Evolutionary conservation across 495 filamentous ascomycete species (phyloP).

Genomic region (Neurospora discreta): DNA sequence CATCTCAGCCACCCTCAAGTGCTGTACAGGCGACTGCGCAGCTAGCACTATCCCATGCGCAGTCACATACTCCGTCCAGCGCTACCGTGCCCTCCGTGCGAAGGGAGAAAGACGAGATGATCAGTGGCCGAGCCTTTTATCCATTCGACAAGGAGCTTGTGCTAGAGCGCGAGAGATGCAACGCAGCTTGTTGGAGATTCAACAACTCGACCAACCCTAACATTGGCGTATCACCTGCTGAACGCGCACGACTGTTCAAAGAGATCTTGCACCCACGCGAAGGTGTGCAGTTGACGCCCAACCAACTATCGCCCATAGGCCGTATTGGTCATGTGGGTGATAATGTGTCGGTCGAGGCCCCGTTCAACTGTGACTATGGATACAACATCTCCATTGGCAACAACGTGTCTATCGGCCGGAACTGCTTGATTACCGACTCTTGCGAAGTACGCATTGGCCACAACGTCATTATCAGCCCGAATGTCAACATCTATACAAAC

Average conservation of each 20-base stretch:
- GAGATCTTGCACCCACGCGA: slow-evolving; percentile 51
- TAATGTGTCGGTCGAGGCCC: slow-evolving; percentile 71
- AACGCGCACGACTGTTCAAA: slow-evolving; percentile 69
- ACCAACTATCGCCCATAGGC: slow-evolving; percentile 34
- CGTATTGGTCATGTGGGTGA: slow-evolving; percentile 58
- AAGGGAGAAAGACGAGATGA: slow-evolving; percentile 91
- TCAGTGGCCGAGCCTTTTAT: slow-evolving; percentile 67
- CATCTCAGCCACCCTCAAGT: slow-evolving; percentile 20
- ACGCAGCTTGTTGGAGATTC: slow-evolving; percentile 72
- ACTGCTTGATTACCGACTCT: slow-evolving; percentile 81
- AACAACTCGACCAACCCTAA: slow-evolving; percentile 80
- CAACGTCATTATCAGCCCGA: slow-evolving; percentile 71
- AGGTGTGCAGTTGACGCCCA: slow-evolving; percentile 35
- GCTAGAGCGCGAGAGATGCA: slow-evolving; percentile 80
- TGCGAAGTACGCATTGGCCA: slow-evolving; percentile 62
- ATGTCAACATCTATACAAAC: slow-evolving; percentile 75
- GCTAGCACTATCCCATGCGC: slow-evolving; percentile 44
- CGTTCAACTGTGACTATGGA: slow-evolving; percentile 91
- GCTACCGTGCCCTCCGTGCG: slow-evolving; percentile 10
- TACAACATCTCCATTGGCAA: slow-evolving; percentile 88
- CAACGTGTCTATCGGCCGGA: slow-evolving; percentile 73
- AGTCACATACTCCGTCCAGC: slow-evolving; percentile 25
- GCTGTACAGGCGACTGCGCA: slow-evolving; percentile 47
- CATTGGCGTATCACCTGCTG: slow-evolving; percentile 60
- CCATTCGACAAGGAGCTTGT: slow-evolving; percentile 69